Evolutionary conservation across 768 basidiomycete genomes (phyloP).

Genomic region (Pisolithus tinctorius): DNA sequence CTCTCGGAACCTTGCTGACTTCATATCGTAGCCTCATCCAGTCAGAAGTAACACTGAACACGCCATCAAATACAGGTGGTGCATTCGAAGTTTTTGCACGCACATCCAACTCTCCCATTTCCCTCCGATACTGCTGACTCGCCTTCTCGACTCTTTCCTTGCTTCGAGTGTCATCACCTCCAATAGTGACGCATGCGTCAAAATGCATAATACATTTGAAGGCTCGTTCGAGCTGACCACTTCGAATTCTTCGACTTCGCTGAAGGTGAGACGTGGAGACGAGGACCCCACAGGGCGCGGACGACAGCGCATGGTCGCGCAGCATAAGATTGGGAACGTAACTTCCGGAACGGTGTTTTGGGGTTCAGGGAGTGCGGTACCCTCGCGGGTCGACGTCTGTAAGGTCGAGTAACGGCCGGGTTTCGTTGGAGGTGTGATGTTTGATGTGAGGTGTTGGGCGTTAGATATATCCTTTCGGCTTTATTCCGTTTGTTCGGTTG

Average conservation of each 20-base stretch:
- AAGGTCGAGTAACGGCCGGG: slow-evolving; percentile 19
- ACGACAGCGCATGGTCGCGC: slow-evolving; percentile 20
- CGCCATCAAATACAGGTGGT: slow-evolving; percentile 18
- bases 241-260: slow-evolving; percentile 8
- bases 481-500: too few relatives aligned
- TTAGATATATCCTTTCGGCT: too few relatives aligned
- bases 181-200: slow-evolving; percentile 22
- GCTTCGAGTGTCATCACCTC: slow-evolving; percentile 26
- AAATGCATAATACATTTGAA: slow-evolving; percentile 33
- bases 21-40: slow-evolving; percentile 13
- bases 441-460: too few relatives aligned
- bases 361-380: not conserved
- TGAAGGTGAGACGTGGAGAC: slow-evolving; percentile 3
- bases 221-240: slow-evolving; percentile 31
- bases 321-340: not conserved
- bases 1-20: not conserved
- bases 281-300: slow-evolving; percentile 27
- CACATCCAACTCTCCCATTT: slow-evolving; percentile 29
- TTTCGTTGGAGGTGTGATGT: slow-evolving; percentile 12
- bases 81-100: slow-evolving; percentile 26
- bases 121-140: slow-evolving; percentile 21
- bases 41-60: slow-evolving; percentile 20
- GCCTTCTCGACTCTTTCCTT: slow-evolving; percentile 28
- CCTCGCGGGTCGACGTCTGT: slow-evolving; percentile 5
- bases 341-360: slow-evolving; percentile 15